Evolutionary conservation across 805 yeast genomes (phyloP).

Genomic region (Starmerella vitae): DNA sequence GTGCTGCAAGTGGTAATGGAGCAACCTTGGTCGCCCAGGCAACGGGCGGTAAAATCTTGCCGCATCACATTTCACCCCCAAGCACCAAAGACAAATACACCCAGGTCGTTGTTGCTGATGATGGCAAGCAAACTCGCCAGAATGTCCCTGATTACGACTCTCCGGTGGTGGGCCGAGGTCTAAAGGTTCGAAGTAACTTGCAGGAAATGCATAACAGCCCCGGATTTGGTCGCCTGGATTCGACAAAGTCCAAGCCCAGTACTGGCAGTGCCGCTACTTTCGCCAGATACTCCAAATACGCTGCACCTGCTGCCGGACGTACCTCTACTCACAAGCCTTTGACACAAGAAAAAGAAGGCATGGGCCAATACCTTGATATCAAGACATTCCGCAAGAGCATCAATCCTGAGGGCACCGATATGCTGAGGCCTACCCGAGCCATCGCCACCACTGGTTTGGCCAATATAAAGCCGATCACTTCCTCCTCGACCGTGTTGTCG

Average conservation of each 20-base stretch:
- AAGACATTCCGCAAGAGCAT: background rate
- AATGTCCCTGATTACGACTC: conserved; percentile 19
- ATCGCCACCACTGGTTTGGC: background rate
- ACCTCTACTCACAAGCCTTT: conserved; percentile 6
- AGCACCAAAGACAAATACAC: conserved; percentile 78
- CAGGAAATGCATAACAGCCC: conserved; percentile 7
- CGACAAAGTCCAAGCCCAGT: background rate
- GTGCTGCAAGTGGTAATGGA: conserved; percentile 23
- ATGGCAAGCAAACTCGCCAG: conserved; percentile 10
- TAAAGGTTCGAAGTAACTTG: conserved; percentile 2
- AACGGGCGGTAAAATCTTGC: conserved; percentile 42
- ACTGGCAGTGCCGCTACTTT: background rate
- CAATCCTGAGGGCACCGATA: background rate
- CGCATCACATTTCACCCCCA: conserved; percentile 84
- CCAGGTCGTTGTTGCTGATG: conserved; percentile 23
- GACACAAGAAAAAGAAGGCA: too few relatives aligned
- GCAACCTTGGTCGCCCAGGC: conserved; percentile 29
- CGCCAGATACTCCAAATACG: background rate
- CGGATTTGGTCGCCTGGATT: conserved; percentile 1
- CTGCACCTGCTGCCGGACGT: conserved; percentile 13
- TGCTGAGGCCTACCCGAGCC: background rate
- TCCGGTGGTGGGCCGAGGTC: conserved; percentile 22
- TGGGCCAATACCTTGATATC: background rate
- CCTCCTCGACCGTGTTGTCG: conserved; percentile 6
- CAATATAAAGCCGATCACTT: conserved; percentile 1